A percentile compares a stretch with the other conserved stretches of the same genome.
Conservation (phyloP, 2,329 filamentous ascomycete genomes). For the Cladobotryum mycophilum region DNA sequence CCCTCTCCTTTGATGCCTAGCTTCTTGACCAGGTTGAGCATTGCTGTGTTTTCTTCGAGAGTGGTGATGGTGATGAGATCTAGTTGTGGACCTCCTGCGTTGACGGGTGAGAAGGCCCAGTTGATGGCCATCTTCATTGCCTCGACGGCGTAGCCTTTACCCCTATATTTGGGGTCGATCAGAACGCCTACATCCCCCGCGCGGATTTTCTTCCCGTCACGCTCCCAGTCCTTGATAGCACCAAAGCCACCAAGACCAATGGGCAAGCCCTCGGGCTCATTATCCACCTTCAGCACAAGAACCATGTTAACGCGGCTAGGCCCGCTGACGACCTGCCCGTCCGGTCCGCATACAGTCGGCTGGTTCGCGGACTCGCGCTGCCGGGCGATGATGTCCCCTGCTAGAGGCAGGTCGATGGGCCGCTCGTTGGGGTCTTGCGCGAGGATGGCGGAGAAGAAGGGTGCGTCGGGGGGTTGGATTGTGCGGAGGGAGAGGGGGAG, state of each 20-base stretch:
- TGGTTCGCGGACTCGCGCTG: conserved; percentile 21
- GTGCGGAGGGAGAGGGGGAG: conserved; percentile 23
- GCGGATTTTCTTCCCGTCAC: conserved; percentile 13
- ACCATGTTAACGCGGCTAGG: conserved; percentile 22
- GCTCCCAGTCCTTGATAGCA: conserved; percentile 20
- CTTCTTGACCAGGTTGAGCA: conserved; percentile 16
- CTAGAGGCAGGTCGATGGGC: conserved; percentile 12
- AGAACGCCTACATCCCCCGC: conserved; percentile 24
- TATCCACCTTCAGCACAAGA: conserved; percentile 13
- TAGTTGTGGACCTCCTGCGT: conserved; percentile 19
- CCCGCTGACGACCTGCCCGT: conserved; percentile 13
- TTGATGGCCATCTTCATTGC: conserved; percentile 14
- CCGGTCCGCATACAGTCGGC: conserved; percentile 14
- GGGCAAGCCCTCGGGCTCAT: conserved; percentile 8
- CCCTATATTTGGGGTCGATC: conserved; percentile 18
- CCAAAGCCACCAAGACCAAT: conserved; percentile 26
- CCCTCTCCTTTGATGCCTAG: conserved; percentile 17
- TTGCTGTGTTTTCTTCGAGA: too few species aligned
- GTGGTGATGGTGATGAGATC: conserved; percentile 20
- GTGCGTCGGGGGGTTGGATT: conserved; percentile 16
- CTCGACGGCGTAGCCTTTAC: too few species aligned
- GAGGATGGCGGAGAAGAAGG: conserved; percentile 20
- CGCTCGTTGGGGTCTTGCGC: conserved; percentile 16
- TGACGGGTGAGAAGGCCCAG: conserved; percentile 20
- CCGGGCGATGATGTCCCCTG: conserved; percentile 15